phyloP scores from a whole-genome alignment of 768 basidiomycete species.

The Boletus rubropictus region DNA sequence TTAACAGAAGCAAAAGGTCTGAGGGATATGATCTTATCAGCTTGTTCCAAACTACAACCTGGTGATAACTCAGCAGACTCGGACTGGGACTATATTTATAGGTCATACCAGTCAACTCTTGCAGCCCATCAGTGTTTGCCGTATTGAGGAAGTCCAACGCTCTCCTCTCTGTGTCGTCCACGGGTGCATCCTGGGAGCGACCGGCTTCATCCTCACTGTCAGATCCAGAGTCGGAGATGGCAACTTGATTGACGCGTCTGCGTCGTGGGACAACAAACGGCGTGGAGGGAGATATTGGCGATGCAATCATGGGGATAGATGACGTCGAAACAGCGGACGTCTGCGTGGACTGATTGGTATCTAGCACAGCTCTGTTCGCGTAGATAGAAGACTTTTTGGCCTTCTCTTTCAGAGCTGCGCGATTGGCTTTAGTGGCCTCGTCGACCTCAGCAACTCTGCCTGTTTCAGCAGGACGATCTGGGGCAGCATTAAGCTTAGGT shows the following conservation, averaged over 20 bases:
- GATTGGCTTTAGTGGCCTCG: slow-evolving; percentile 62
- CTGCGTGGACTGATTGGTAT: slow-evolving; percentile 42
- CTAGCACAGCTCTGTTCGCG: slow-evolving; percentile 54
- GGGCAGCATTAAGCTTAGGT: slow-evolving; percentile 2
- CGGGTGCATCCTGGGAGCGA: slow-evolving; percentile 29
- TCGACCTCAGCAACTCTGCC: slow-evolving; percentile 70
- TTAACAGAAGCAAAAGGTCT: slow-evolving; percentile 77
- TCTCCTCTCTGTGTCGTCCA: slow-evolving; percentile 39
- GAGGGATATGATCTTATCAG: slow-evolving; percentile 65
- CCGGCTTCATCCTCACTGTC: slow-evolving; percentile 44
- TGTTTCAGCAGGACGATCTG: slow-evolving; percentile 30
- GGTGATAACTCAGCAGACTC: slow-evolving; percentile 4
- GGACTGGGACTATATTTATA: not conserved
- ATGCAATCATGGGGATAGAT: slow-evolving; percentile 31
- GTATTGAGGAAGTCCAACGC: slow-evolving; percentile 69
- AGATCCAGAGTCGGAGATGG: slow-evolving; percentile 58
- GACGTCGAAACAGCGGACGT: slow-evolving; percentile 20
- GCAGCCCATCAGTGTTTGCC: slow-evolving; percentile 54
- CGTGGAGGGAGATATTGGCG: slow-evolving; percentile 36
- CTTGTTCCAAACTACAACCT: slow-evolving; percentile 83
- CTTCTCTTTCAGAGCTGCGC: slow-evolving; percentile 63
- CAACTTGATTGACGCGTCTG: slow-evolving; percentile 52
- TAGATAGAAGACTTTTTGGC: slow-evolving; percentile 82
- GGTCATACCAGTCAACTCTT: slow-evolving; percentile 66
- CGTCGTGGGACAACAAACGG: slow-evolving; percentile 40